Evolutionary conservation across 768 basidiomycete genomes (phyloP), one percentile per base, ranked within the genome.

Genomic region (Candolleomyces aberdarensis): DNA sequence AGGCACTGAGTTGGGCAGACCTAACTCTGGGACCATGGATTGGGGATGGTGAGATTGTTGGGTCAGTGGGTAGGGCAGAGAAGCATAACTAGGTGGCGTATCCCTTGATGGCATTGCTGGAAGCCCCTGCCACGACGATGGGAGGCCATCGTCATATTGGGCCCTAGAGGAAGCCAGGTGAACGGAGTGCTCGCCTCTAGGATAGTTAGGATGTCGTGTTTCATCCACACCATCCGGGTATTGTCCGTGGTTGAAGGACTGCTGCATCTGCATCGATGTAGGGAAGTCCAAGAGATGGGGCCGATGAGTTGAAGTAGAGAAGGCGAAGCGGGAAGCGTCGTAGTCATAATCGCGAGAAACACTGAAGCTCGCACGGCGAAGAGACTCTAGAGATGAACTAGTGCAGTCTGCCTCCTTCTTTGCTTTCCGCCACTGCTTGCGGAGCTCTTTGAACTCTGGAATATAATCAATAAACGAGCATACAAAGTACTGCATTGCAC

Each of bases 391-490:
- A 15, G 71, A 68, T 61, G 68, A 61, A 22, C 68, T 66, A 26
- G 26, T 26, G 13, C 67, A 67, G 62, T 75, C 78, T 17, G 77
- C 70, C 69, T 94, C 92, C 74, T 96, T 94, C 79, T 96, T 97
- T 65, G 87, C 84, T 78, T 93, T 93, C 46, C 95, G 87, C 95
- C 96, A 97, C 67, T 91, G 89, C 74, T 96, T 98, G 59, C 96
- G 88, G 67, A 98, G 85, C 70, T 98, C 96, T 70, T 96, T 98
- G 82, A 98, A 99, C 79, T 98, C 96, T 98, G 51, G 60, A 46
- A 40, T 36, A 52, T 41, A 54, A 62, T 57, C 50, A 55, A 54
- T 66, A 67, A 67, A 61, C 66, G 59, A 56, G 63, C 51, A 60
- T 47, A 63, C 41, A 57, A 54, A 20, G 36, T 20, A 53, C 15